Conservation (phyloP, 257 asterid species). For the Henckelia pumila region DNA sequence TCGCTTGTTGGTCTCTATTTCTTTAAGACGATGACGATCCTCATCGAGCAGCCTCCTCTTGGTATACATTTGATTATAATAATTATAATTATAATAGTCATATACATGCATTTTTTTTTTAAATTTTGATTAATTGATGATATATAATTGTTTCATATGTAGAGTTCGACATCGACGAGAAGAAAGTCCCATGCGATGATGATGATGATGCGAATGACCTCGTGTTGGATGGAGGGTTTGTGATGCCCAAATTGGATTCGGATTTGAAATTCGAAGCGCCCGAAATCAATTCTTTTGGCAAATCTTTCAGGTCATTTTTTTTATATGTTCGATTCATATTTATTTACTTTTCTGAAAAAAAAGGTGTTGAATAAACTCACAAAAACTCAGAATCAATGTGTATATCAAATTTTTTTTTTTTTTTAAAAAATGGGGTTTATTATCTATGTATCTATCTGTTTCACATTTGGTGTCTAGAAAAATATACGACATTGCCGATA, state of each 20-base stretch:
- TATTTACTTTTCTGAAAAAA: too few species aligned
- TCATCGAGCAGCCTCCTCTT: conserved; percentile 42
- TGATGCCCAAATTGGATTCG: conserved; percentile 31
- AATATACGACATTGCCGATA: not conserved
- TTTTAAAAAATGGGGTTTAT: too few species aligned
- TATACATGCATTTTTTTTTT: too few species aligned
- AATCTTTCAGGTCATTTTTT: conserved; percentile 46
- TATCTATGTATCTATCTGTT: not conserved
- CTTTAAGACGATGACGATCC: conserved; percentile 51
- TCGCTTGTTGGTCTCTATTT: not conserved
- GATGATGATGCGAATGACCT: conserved; percentile 35
- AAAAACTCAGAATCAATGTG: too few species aligned
- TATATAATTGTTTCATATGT: too few species aligned
- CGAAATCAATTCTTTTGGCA: conserved; percentile 62
- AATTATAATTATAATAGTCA: too few species aligned
- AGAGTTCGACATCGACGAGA: conserved; percentile 40
- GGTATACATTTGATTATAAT: conserved; percentile 31
- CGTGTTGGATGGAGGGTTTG: conserved; percentile 53
- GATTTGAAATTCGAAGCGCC: conserved; percentile 47
- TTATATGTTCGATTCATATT: too few species aligned
- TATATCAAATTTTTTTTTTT: too few species aligned
- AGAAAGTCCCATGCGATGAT: conserved; percentile 23
- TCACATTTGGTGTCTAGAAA: not conserved
- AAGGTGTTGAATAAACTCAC: too few species aligned
- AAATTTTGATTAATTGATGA: too few species aligned